Conservation (phyloP, 1,139 yeast species). For the Yamadazyma sp. region DNA sequence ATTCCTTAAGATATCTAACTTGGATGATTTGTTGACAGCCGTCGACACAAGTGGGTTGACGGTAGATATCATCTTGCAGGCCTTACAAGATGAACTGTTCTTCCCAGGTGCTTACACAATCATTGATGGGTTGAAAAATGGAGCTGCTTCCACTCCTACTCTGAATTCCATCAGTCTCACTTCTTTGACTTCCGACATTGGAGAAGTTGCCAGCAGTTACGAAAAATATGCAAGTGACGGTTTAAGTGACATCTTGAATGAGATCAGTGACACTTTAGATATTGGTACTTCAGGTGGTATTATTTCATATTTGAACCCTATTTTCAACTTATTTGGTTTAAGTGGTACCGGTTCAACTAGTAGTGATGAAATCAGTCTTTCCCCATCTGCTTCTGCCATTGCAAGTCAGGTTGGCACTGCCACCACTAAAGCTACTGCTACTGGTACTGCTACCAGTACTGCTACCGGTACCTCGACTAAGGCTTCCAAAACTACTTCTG, state of each 20-base stretch:
- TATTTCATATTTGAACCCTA: slow-evolving; percentile 16
- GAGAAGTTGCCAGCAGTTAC: slow-evolving; percentile 10
- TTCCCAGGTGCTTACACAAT: slow-evolving; percentile 25
- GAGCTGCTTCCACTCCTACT: slow-evolving; percentile 17
- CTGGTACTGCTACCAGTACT: slow-evolving; percentile 4
- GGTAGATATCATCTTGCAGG: slow-evolving; percentile 24
- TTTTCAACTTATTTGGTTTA: slow-evolving; percentile 14
- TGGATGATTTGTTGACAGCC: slow-evolving; percentile 27
- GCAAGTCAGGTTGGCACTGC: slow-evolving; percentile 7
- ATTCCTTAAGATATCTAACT: slow-evolving; percentile 24
- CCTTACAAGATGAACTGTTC: slow-evolving; percentile 27
- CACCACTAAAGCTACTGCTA: slow-evolving; percentile 2
- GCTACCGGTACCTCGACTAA: slow-evolving; percentile 5
- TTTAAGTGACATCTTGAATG: slow-evolving; percentile 12
- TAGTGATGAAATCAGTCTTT: slow-evolving; percentile 11
- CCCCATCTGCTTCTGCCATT: slow-evolving; percentile 12
- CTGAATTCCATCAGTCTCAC: slow-evolving; percentile 12
- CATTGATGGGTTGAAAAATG: slow-evolving; percentile 19
- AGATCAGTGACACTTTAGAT: slow-evolving; percentile 13
- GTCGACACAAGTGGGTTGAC: slow-evolving; percentile 30
- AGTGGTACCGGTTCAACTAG: slow-evolving; percentile 8
- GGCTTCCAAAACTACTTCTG: slow-evolving; percentile 2
- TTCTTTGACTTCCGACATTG: slow-evolving; percentile 15
- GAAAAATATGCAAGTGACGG: slow-evolving; percentile 12
- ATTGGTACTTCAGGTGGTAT: slow-evolving; percentile 17